phyloP scores from a whole-genome alignment of 2,329 filamentous ascomycete species.

The Trichoderma sp. region DNA sequence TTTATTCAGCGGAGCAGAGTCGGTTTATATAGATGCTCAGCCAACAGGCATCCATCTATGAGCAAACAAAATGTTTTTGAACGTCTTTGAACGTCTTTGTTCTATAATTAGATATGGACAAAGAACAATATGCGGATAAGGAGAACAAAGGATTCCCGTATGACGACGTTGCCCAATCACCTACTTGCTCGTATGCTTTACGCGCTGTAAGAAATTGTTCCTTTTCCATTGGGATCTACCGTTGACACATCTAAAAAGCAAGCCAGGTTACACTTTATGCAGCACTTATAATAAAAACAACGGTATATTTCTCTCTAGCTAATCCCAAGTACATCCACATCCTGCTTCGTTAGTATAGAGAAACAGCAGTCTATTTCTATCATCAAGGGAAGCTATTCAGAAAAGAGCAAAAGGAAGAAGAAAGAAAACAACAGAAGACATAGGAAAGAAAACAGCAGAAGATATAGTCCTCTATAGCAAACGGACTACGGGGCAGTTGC shows the following conservation, averaged over 20 bases:
- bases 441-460: too few species aligned
- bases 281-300: background rate
- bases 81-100: background rate
- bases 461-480: too few species aligned
- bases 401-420: too few species aligned
- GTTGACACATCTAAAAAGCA: background rate
- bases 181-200: background rate
- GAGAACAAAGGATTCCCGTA: background rate
- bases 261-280: background rate
- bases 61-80: background rate
- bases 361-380: too few species aligned
- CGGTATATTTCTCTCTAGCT: background rate
- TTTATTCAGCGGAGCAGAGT: background rate
- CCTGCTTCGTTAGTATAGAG: background rate
- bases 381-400: too few species aligned
- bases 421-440: too few species aligned
- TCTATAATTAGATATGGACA: background rate
- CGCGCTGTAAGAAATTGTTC: too few species aligned
- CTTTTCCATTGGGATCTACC: background rate
- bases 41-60: background rate
- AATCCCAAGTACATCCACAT: background rate
- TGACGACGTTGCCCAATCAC: background rate
- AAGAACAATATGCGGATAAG: background rate
- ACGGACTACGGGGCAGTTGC: too few species aligned
- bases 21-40: background rate